phyloP scores from a whole-genome alignment of 371 early-diverging fungal genomes.

The Blakeslea trispora region DNA sequence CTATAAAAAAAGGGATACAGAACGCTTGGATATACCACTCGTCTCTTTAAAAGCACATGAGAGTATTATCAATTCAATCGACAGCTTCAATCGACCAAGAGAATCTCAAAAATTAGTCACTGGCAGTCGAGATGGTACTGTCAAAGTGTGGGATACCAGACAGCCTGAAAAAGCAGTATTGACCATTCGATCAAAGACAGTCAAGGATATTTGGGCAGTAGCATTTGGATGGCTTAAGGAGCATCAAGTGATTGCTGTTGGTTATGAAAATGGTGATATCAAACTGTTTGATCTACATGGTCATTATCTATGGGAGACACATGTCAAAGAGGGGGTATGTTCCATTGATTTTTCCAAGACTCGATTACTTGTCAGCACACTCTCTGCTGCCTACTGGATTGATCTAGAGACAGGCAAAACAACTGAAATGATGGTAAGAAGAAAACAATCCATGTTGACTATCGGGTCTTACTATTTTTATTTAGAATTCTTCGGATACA shows the following conservation, averaged over 20 bases:
- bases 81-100: slow-evolving; percentile 59
- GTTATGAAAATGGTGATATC: slow-evolving; percentile 84
- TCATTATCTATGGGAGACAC: slow-evolving; percentile 70
- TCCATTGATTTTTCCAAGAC: slow-evolving; percentile 20
- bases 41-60: slow-evolving; percentile 69
- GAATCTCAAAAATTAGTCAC: slow-evolving; percentile 70
- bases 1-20: slow-evolving; percentile 58
- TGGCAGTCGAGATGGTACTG: slow-evolving; percentile 74
- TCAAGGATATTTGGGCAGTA: slow-evolving; percentile 78
- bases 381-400: slow-evolving; percentile 19
- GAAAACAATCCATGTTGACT: too few species aligned
- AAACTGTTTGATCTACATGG: slow-evolving; percentile 70
- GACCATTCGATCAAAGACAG: slow-evolving; percentile 53
- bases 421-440: slow-evolving; percentile 9
- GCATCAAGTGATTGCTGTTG: slow-evolving; percentile 55
- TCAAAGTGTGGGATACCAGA: slow-evolving; percentile 83
- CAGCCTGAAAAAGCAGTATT: slow-evolving; percentile 69
- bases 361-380: slow-evolving; percentile 16
- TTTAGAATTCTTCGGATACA: slow-evolving; percentile 35
- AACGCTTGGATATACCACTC: slow-evolving; percentile 63
- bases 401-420: slow-evolving; percentile 16
- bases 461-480: too few species aligned
- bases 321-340: slow-evolving; percentile 71
- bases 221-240: slow-evolving; percentile 52
- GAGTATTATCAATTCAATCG: slow-evolving; percentile 75